Evolutionary conservation across 2,329 filamentous ascomycete species (phyloP).

Genomic region (Neospermospora avenae): DNA sequence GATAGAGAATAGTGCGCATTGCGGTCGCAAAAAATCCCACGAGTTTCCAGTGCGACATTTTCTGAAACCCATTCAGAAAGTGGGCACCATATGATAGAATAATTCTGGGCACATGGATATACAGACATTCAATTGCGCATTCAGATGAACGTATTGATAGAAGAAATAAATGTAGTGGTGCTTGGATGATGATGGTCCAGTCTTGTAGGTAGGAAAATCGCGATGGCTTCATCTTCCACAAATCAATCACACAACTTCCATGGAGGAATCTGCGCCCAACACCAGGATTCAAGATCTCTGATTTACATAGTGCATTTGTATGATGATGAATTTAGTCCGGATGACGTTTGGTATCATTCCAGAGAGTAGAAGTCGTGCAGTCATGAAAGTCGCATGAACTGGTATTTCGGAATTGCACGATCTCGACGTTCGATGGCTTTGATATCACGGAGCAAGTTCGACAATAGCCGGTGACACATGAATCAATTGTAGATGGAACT

Average conservation of each 20-base stretch:
- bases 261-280: conserved; percentile 3
- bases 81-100: conserved; percentile 4
- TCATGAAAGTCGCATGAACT: conserved; percentile 12
- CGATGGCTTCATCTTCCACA: conserved; percentile 26
- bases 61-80: too few species aligned
- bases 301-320: background rate
- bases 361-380: background rate
- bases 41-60: too few species aligned
- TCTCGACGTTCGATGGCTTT: conserved; percentile 12
- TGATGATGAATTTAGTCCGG: background rate
- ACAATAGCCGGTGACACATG: conserved; percentile 9
- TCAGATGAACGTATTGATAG: background rate
- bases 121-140: conserved; percentile 5
- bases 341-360: background rate
- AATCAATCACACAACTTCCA: conserved; percentile 8
- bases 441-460: conserved; percentile 18
- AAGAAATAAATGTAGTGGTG: conserved; percentile 18
- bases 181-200: conserved; percentile 6
- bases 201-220: conserved; percentile 16
- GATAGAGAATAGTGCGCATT: too few species aligned
- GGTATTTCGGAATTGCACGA: conserved; percentile 6
- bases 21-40: too few species aligned
- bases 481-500: conserved; percentile 13
- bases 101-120: conserved; percentile 3
- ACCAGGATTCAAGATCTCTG: background rate